Conservation (phyloP, 163 green algal species). For the Chlorella variabilis region DNA sequence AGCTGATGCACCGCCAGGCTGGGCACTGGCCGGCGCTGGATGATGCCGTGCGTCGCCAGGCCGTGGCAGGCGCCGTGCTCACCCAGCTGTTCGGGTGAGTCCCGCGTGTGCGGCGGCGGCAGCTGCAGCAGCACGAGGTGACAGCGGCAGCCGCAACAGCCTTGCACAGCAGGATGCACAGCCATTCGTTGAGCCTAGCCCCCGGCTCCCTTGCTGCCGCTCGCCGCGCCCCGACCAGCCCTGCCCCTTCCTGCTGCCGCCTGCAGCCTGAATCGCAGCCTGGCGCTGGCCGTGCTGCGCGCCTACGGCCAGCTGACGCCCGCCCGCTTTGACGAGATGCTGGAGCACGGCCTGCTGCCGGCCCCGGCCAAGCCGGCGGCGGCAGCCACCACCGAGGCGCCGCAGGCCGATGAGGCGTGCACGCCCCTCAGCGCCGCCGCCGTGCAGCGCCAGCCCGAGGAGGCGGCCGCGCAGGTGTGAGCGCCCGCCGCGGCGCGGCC, state of each 20-base stretch:
- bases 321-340: conserved; percentile 18
- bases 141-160: too few species aligned
- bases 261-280: conserved; percentile 8
- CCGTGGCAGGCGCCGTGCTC: conserved; percentile 7
- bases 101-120: background rate
- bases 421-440: background rate
- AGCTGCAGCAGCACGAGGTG: too few species aligned
- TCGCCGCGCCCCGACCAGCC: too few species aligned
- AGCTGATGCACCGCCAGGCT: conserved; percentile 22
- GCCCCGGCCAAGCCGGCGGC: background rate
- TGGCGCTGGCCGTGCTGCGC: conserved; percentile 23
- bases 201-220: background rate
- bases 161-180: background rate
- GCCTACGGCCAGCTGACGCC: conserved; percentile 20
- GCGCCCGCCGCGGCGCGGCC: too few species aligned
- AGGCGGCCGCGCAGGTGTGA: conserved; percentile 16
- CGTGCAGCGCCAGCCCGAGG: background rate
- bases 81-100: conserved; percentile 14
- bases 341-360: conserved; percentile 14
- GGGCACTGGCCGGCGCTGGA: conserved; percentile 13
- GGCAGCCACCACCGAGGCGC: background rate
- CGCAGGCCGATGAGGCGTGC: background rate
- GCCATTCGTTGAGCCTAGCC: background rate
- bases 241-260: too few species aligned
- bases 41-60: conserved; percentile 12